phyloP scores from a whole-genome alignment of 2,329 filamentous ascomycete genomes.

The Colletotrichum karsti region DNA sequence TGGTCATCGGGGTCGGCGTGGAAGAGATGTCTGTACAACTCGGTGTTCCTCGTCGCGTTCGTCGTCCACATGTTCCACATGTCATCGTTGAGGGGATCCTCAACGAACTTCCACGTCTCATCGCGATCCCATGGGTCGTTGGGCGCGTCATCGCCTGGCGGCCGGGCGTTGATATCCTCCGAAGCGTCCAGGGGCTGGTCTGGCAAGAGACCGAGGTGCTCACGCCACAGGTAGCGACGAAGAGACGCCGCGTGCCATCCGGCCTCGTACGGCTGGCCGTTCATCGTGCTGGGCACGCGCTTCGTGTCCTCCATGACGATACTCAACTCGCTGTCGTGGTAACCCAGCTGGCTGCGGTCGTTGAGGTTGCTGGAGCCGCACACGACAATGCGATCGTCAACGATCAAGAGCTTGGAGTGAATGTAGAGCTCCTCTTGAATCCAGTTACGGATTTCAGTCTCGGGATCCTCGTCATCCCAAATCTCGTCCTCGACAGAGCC shows the following conservation, averaged over 20 bases:
- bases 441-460: conserved; percentile 86
- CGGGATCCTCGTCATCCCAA: conserved; percentile 77
- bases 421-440: conserved; percentile 97
- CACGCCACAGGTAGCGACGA: conserved; percentile 85
- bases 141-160: conserved; percentile 70
- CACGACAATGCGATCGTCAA: conserved; percentile 85
- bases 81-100: conserved; percentile 74
- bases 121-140: conserved; percentile 71
- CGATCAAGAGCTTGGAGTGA: conserved; percentile 90
- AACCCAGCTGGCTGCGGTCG: conserved; percentile 86
- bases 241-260: conserved; percentile 86
- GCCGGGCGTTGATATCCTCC: conserved; percentile 77
- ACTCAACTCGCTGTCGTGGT: conserved; percentile 90
- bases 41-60: conserved; percentile 75
- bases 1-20: conserved; percentile 90
- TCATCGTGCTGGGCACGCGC: conserved; percentile 76
- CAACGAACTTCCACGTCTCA: conserved; percentile 70
- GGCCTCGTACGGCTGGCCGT: conserved; percentile 78
- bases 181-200: conserved; percentile 75
- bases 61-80: conserved; percentile 76
- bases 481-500: conserved; percentile 71
- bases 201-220: conserved; percentile 85
- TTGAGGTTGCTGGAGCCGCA: conserved; percentile 93
- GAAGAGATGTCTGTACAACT: conserved; percentile 81
- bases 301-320: conserved; percentile 89